Conservation (phyloP, 2,329 filamentous ascomycete genomes). For the Sarocladium brachiariae region DNA sequence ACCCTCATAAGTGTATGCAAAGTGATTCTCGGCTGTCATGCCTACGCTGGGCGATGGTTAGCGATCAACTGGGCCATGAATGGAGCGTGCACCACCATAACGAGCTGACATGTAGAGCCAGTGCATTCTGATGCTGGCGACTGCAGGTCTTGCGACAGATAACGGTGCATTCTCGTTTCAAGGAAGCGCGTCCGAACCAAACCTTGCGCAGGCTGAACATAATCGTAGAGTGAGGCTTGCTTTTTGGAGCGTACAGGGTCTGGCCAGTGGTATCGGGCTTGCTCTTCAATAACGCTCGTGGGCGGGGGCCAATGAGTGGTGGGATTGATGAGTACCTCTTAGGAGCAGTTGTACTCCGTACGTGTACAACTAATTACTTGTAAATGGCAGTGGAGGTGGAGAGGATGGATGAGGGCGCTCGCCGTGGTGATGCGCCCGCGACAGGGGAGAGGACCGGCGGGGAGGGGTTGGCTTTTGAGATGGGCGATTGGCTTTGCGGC, state of each 20-base stretch:
- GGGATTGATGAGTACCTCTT: slow-evolving; percentile 1
- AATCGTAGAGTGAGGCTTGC: background rate
- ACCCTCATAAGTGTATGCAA: no score
- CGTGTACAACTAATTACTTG: no score
- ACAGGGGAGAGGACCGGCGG: background rate
- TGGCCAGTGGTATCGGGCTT: background rate
- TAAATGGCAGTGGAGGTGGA: background rate
- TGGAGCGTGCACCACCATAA: background rate
- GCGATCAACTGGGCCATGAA: background rate
- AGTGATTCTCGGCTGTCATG: no score
- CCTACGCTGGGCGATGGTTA: no score
- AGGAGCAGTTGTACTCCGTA: no score
- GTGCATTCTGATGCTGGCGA: background rate
- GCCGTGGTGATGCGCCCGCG: slow-evolving; percentile 7
- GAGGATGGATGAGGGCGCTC: slow-evolving; percentile 2
- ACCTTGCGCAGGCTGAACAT: background rate
- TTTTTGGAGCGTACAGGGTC: background rate
- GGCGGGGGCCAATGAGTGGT: background rate
- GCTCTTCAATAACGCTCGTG: background rate
- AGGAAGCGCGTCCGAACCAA: background rate
- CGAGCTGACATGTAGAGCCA: background rate
- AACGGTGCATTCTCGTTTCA: background rate
- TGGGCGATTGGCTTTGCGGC: slow-evolving; percentile 7
- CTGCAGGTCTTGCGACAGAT: background rate
- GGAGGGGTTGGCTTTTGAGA: background rate